Conservation (phyloP, 2,329 filamentous ascomycete species). For the Penicillium sp. region DNA sequence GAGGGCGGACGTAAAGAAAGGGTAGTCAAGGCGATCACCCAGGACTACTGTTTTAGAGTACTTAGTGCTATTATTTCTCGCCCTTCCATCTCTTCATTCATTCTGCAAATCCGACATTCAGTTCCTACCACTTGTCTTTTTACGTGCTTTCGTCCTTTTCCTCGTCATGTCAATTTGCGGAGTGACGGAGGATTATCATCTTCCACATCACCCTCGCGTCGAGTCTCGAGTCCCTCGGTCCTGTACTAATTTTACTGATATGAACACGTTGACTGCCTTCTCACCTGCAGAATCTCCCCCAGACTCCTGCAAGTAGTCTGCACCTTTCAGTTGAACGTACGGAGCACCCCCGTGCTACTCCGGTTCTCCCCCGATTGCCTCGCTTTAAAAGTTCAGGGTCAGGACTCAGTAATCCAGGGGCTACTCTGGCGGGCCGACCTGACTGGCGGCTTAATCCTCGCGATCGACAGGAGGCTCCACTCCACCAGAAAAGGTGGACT, state of each 20-base stretch:
- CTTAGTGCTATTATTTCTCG: not conserved
- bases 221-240: too few species aligned
- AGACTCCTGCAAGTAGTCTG: not conserved
- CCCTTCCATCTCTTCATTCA: not conserved
- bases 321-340: too few species aligned
- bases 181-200: too few species aligned
- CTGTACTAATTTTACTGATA: too few species aligned
- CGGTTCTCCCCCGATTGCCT: not conserved
- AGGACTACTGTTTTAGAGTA: too few species aligned
- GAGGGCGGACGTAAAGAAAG: not conserved
- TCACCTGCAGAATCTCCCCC: slow-evolving; percentile 1
- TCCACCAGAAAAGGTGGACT: not conserved
- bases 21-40: not conserved
- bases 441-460: slow-evolving; percentile 11
- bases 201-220: too few species aligned
- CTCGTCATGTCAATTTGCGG: too few species aligned
- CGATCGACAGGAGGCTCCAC: slow-evolving; percentile 17
- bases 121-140: too few species aligned
- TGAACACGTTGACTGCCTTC: not conserved
- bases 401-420: slow-evolving; percentile 6
- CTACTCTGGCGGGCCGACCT: slow-evolving; percentile 1
- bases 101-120: not conserved
- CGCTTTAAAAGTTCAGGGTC: not conserved
- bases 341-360: too few species aligned
- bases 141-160: too few species aligned